Base-by-base conservation (phyloP, 805 yeast genomes). In the Candida peoriensis region DNA sequence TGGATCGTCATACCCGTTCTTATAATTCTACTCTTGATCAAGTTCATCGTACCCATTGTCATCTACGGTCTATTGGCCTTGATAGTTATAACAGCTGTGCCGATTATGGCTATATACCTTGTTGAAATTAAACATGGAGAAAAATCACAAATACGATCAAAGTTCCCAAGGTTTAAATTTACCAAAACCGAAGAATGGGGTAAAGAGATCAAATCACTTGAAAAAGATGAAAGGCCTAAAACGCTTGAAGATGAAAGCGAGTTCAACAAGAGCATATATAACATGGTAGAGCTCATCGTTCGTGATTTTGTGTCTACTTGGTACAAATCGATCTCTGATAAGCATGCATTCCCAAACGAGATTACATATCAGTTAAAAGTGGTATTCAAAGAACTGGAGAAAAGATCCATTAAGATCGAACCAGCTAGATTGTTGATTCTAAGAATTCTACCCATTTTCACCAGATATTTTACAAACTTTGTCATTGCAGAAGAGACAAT, bases 401-500 rank as follows among this genome's bases (percentile, higher is more conserved):
- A 43, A 4, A 56, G 81, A 20, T 38, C 79, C 1, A 49, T 41
- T 1, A 47, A 51, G 0, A 38, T 77, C 1, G 86, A 85, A 47
- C 57, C 73, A 15, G 66, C 87, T 1, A 68, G 68, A 27, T 50
- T 86, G 20, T 40, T 82, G 3, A 78, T 85, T 1, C 59, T 75
- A 20, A 68, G 68, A 29, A 23, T 84, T 0, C 36, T 84, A 6
- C 96, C 96, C 0, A 46, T 80, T 1, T 6, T 86, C 2, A 78
- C 84, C 2, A 72, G 68, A 10, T 95, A 88, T 53, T 70, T 81
- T 39, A 59, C 63, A 7, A 60, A 63, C 7, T 84, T 69, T 48
- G 59, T 70, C 3, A 44, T 44, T 0, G 72, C 78, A 0, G 67
- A 58, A 32, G 60, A 61, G 13, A 34, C 46, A 1, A 56, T 58